Conservation (phyloP, 2,329 filamentous ascomycete genomes). For the Thielaviopsis ethacetica region DNA sequence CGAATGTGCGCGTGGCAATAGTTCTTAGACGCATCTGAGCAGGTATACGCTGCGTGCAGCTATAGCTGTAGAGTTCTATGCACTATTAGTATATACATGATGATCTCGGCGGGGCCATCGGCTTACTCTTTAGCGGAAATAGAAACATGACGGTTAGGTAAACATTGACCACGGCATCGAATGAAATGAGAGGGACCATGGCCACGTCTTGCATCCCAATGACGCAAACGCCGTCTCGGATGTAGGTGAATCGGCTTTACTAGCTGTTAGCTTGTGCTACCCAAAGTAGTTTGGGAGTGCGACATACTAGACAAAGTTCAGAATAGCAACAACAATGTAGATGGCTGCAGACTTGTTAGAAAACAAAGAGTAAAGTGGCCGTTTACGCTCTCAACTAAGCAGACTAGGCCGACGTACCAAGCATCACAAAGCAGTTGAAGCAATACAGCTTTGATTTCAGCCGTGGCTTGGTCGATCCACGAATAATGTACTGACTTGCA, state of each 20-base stretch:
- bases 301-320: conserved; percentile 46
- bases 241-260: conserved; percentile 36
- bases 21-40: conserved; percentile 29
- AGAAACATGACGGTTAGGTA: conserved; percentile 49
- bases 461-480: conserved; percentile 33
- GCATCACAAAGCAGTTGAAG: conserved; percentile 44
- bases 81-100: not conserved
- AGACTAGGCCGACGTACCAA: not conserved
- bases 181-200: conserved; percentile 44
- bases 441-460: conserved; percentile 40
- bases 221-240: conserved; percentile 38
- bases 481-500: conserved; percentile 35
- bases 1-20: conserved; percentile 40
- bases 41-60: conserved; percentile 25
- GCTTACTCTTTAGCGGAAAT: conserved; percentile 37
- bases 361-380: not conserved
- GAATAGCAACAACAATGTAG: conserved; percentile 30
- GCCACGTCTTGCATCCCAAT: conserved; percentile 43
- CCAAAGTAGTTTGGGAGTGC: not conserved
- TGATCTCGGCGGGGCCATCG: not conserved
- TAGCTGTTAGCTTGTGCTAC: not conserved
- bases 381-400: not conserved
- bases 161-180: conserved; percentile 44
- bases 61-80: conserved; percentile 38
- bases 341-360: conserved; percentile 18